phyloP scores from a whole-genome alignment of 2,329 filamentous ascomycete species.

The Cladophialophora exuberans region DNA sequence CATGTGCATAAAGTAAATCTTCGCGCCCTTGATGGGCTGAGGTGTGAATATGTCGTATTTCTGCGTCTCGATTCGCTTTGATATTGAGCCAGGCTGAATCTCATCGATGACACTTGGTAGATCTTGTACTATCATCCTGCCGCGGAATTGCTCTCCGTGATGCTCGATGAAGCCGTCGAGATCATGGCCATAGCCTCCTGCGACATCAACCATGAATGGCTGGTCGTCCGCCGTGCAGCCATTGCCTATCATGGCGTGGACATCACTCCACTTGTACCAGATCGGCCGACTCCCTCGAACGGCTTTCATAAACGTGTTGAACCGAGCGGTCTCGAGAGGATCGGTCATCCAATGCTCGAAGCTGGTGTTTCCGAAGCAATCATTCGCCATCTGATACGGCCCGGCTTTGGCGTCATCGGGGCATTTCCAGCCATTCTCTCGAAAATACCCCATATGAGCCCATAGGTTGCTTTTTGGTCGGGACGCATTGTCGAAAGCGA shows the following conservation, averaged over 20 bases:
- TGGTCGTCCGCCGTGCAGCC: neutral
- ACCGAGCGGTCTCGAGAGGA: neutral
- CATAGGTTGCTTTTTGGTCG: neutral
- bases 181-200: neutral
- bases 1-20: neutral
- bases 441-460: neutral
- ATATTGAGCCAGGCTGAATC: neutral
- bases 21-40: neutral
- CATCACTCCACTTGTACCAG: neutral
- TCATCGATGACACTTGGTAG: neutral
- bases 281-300: neutral
- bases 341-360: constrained; percentile 2
- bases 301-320: neutral
- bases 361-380: neutral
- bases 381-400: neutral
- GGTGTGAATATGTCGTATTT: neutral
- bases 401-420: neutral
- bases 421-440: neutral
- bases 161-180: neutral
- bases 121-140: constrained; percentile 1
- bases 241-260: neutral
- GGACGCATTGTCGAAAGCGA: neutral
- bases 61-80: neutral
- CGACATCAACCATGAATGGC: neutral
- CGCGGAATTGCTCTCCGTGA: neutral